phyloP scores from a whole-genome alignment of 2,329 filamentous ascomycete species.

The Leptodontidium sp. region DNA sequence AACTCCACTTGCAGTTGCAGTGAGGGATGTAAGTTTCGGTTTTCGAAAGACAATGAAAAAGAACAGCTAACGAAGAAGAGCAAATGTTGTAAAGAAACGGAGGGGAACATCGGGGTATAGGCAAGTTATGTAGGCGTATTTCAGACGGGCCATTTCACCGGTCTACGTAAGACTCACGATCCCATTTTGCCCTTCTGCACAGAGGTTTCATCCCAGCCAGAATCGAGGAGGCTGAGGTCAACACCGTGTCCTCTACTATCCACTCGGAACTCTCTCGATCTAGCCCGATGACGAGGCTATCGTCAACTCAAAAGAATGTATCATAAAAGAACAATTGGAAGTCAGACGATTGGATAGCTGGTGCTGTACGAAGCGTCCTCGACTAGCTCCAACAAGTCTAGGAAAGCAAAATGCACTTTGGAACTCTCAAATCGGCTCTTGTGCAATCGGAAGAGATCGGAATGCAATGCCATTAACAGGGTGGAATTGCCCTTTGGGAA shows the following conservation, averaged over 20 bases:
- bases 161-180: constrained; percentile 4
- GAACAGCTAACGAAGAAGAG: not conserved
- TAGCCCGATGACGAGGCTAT: constrained; percentile 8
- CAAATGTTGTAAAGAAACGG: not conserved
- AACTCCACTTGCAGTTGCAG: not conserved
- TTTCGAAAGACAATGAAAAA: not conserved
- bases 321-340: not conserved
- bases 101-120: not conserved
- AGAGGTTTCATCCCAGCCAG: not conserved
- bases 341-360: not conserved
- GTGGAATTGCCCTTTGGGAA: constrained; percentile 3
- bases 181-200: constrained; percentile 10
- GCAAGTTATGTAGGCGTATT: not conserved
- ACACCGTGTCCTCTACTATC: not conserved
- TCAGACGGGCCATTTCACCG: not conserved
- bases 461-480: not conserved
- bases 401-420: constrained; percentile 14
- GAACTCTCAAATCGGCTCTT: not conserved
- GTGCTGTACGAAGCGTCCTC: not conserved
- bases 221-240: constrained; percentile 12
- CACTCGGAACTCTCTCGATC: not conserved
- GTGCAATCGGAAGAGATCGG: not conserved
- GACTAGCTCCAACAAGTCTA: not conserved
- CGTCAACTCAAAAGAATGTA: constrained; percentile 6
- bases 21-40: not conserved